Base-by-base conservation (phyloP, 371 early-diverging fungal genomes). In the Saksenaea vasiformis region DNA sequence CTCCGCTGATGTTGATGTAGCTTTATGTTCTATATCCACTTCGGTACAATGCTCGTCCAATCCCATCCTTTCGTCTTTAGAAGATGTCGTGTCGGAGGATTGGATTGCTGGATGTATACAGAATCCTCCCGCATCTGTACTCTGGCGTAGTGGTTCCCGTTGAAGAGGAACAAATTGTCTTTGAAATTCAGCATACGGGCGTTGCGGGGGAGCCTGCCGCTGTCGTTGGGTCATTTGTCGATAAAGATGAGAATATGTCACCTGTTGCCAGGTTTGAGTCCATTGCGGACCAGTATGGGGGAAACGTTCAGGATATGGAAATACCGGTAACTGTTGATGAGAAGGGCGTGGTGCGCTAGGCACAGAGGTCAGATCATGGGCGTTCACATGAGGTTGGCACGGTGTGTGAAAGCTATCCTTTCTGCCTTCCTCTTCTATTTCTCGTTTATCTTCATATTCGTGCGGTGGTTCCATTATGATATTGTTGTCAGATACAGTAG, bases 51-150 rank as follows among this genome's bases (percentile, higher is more conserved):
- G 66, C 35, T 66, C 54, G 13, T 63, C 56, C 22, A 66, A 56
- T 14, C 58, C 37, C 34, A 54, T 58, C 26, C 66, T 70, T 36
- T 66, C 70, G 37, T 70, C 70, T 22, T 70, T 63, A 13, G 70
- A 66, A 17, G 51, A 8, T 22, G 9, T n/a, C 5, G 3, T 22
- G 7, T 22, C 22, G 10, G 51, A 17, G 24, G 10, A n/a, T 22
- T 17, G 22, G 11, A 10, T 10, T 3, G 70, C 60, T 3, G 61
- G 44, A 57, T 60, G 61, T n/a, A 77, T 68, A 28, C 73, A 69
- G 66, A 82, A 82, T n/a, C 79, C 82, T 44, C 82, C 79, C n/a
- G 76, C 77, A 58, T 77, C 78, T 7, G 71, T 57, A 43, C 69
- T 66, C 22, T n/a, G 51, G 22, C 5, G 51, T 17, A 57, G 67